Evolutionary conservation across 129 eudicot genomes (phyloP).

Genomic region (Deinandra increscens): DNA sequence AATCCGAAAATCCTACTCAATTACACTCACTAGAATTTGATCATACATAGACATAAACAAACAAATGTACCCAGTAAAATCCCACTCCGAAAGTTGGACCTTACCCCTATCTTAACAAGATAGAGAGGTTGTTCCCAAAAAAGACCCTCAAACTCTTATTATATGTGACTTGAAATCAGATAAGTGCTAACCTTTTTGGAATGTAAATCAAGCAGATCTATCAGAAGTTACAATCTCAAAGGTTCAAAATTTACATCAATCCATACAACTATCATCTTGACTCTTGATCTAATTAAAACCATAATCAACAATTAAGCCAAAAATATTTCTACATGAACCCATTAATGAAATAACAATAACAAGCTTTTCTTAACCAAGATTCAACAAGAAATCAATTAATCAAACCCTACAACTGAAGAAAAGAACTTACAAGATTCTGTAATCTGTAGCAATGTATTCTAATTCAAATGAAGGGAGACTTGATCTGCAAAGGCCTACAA

Average conservation of each 20-base stretch:
- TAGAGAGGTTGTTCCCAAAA: no score
- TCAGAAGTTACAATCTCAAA: conserved; percentile 10
- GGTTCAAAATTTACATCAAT: conserved; percentile 5
- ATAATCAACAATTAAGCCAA: conserved; percentile 3
- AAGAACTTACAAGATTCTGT: conserved; percentile 33
- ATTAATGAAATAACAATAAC: neutral
- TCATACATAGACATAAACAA: no score
- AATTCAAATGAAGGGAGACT: conserved; percentile 29
- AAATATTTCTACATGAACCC: conserved; percentile 3
- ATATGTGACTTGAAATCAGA: neutral
- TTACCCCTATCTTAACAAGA: no score
- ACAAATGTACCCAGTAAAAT: no score
- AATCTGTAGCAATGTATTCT: conserved; percentile 20
- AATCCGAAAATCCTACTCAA: neutral
- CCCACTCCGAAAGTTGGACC: no score
- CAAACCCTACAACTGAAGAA: conserved; percentile 1
- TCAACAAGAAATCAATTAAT: conserved; percentile 13
- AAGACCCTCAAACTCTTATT: neutral
- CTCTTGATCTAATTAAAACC: neutral
- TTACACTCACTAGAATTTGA: no score
- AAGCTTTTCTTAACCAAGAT: conserved; percentile 4
- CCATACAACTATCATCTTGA: conserved; percentile 3
- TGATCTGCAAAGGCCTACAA: conserved; percentile 44
- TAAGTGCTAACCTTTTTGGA: neutral
- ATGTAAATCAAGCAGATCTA: neutral